Conservation (phyloP, 257 asterid genomes). For the Solanum ahanhuiri region DNA sequence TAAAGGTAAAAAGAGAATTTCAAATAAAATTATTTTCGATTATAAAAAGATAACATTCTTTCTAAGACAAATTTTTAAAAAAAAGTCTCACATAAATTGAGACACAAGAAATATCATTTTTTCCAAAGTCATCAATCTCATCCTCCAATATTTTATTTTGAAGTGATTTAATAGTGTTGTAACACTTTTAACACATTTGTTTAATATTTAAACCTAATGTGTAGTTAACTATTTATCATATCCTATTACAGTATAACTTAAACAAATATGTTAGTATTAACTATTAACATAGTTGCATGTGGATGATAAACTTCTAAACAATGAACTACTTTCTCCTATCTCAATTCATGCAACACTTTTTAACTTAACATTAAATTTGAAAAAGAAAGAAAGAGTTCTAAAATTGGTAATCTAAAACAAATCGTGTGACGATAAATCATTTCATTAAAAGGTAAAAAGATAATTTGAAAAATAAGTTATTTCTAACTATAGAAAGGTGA, state of each 20-base stretch:
- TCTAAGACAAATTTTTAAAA: no score
- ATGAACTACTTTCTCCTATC: background rate
- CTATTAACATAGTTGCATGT: background rate
- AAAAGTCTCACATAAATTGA: no score
- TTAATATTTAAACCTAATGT: background rate
- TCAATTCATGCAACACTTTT: background rate
- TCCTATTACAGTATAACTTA: background rate
- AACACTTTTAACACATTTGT: background rate
- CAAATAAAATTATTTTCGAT: background rate
- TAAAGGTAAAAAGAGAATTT: background rate
- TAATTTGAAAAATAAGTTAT: background rate
- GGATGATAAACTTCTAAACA: background rate
- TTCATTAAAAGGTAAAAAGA: no score
- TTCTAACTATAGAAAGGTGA: background rate
- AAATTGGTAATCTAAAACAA: background rate
- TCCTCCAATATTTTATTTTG: no score
- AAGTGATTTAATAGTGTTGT: no score
- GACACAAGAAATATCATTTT: no score
- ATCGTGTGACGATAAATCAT: rapidly evolving
- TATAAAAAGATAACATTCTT: no score
- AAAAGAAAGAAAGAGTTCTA: rapidly evolving
- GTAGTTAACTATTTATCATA: background rate
- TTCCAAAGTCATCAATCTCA: no score
- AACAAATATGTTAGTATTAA: background rate
- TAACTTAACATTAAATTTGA: background rate